These are phyloP conservation scores for Dictyostelium brefeldianum DNA, from an alignment of 78 protist genomes.

Conservation along the genomic window DNA sequence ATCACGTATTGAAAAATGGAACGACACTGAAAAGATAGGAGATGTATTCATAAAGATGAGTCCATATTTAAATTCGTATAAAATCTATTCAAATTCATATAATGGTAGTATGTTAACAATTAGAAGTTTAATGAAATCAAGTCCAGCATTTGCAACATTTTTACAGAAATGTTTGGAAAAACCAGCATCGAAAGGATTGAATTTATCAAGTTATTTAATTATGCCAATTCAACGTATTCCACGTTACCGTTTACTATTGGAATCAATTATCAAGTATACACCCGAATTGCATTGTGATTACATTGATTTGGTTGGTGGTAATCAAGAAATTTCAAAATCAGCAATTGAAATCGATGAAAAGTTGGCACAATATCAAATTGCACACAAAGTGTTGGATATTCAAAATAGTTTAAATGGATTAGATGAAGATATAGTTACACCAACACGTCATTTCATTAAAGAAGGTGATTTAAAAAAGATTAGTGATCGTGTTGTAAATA, in stretches of 20 bases:
- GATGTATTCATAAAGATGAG: conserved; percentile 53
- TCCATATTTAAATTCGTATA: conserved; percentile 54
- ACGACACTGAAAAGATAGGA: conserved; percentile 55
- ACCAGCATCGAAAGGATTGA: conserved; percentile 68
- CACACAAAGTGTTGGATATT: conserved; percentile 72
- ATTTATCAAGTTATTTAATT: conserved; percentile 43
- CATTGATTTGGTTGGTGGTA: conserved; percentile 1
- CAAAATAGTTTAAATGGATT: conserved; percentile 52
- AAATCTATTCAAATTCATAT: conserved; percentile 50
- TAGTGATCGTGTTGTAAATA: conserved; percentile 72
- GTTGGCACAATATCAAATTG: conserved; percentile 42
- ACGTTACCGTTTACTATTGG: conserved; percentile 62
- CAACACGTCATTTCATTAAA: conserved; percentile 37
- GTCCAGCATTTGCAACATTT: conserved; percentile 31
- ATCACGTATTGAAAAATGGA: conserved; percentile 41
- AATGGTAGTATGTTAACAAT: conserved; percentile 27
- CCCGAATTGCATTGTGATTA: conserved; percentile 43
- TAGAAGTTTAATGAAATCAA: conserved; percentile 26
- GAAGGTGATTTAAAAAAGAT: conserved; percentile 77
- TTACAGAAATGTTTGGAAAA: conserved; percentile 51
- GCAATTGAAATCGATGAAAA: conserved; percentile 62
- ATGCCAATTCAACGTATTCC: conserved; percentile 81
- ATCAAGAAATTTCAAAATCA: not conserved
- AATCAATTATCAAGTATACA: conserved; percentile 24
- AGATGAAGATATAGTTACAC: conserved; percentile 54